Conservation (phyloP, 2,329 filamentous ascomycete genomes). For the Fusarium lateritium region DNA sequence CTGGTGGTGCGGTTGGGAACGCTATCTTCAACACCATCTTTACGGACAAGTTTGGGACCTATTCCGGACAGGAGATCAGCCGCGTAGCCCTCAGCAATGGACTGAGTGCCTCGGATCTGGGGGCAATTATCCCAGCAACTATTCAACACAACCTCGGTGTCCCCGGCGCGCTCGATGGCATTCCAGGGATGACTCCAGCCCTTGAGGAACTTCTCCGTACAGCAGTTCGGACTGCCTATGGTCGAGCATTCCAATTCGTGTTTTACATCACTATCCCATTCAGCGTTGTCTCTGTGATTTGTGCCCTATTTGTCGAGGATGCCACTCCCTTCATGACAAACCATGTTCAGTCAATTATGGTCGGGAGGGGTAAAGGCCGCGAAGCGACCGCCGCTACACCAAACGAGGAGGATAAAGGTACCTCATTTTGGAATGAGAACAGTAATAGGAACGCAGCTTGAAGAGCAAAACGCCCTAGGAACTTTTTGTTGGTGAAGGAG, state of each 20-base stretch:
- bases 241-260: constrained; percentile 19
- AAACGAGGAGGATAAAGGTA: background rate
- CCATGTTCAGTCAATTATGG: constrained; percentile 25
- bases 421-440: background rate
- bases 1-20: constrained; percentile 25
- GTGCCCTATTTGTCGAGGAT: constrained; percentile 18
- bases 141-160: constrained; percentile 20
- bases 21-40: constrained; percentile 30
- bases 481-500: too few relatives aligned
- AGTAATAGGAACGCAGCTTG: background rate
- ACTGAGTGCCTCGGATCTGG: background rate
- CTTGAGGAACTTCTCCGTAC: constrained; percentile 2
- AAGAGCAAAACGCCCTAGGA: background rate
- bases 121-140: constrained; percentile 7
- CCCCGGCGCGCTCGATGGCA: background rate
- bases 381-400: background rate
- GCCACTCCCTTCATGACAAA: constrained; percentile 28
- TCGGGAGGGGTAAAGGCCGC: background rate
- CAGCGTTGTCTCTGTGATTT: constrained; percentile 12
- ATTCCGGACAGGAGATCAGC: constrained; percentile 16
- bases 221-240: constrained; percentile 18
- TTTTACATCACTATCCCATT: constrained; percentile 29
- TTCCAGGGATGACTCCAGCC: constrained; percentile 2
- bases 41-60: constrained; percentile 19
- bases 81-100: constrained; percentile 2